These are phyloP conservation scores for Trametes coccinea DNA, from an alignment of 768 basidiomycete genomes.

Conservation along the genomic window DNA sequence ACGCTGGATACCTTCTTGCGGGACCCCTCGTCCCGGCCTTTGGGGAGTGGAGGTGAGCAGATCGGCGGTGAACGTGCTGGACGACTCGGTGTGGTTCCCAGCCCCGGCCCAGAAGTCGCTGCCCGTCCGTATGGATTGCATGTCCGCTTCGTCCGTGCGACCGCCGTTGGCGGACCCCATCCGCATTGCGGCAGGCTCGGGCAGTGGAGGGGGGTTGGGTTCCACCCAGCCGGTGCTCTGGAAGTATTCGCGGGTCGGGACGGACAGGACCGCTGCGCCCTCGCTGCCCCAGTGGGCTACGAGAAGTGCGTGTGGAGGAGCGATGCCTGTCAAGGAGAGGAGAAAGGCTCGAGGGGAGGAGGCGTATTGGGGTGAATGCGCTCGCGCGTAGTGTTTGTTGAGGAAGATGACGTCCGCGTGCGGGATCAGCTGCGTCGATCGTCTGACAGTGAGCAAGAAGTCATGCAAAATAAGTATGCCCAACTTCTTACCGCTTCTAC, in stretches of 20 bases:
- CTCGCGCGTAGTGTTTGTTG: conserved; percentile 68
- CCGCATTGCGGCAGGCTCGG: conserved; percentile 17
- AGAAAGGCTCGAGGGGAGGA: conserved; percentile 74
- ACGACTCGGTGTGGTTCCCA: conserved; percentile 49
- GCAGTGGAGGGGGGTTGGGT: conserved; percentile 24
- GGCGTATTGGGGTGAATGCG: conserved; percentile 57
- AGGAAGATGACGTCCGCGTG: conserved; percentile 84
- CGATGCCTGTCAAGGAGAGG: conserved; percentile 67
- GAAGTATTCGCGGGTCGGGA: conserved; percentile 85
- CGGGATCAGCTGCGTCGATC: conserved; percentile 61
- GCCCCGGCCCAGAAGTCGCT: conserved; percentile 78
- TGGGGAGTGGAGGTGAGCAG: conserved; percentile 21
- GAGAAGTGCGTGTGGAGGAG: conserved; percentile 74
- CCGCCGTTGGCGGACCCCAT: background rate
- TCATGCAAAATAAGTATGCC: too few species aligned
- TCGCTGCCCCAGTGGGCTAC: conserved; percentile 80
- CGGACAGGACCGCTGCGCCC: conserved; percentile 76
- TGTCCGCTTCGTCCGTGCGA: conserved; percentile 28
- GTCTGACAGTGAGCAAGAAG: background rate
- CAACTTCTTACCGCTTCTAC: conserved; percentile 83
- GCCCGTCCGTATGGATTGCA: conserved; percentile 57
- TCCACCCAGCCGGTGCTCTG: conserved; percentile 83
- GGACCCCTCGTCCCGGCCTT: background rate
- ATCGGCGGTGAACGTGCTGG: conserved; percentile 52
- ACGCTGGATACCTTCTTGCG: background rate